phyloP scores from a whole-genome alignment of 495 filamentous ascomycete species.

The Penicillium herquei region DNA sequence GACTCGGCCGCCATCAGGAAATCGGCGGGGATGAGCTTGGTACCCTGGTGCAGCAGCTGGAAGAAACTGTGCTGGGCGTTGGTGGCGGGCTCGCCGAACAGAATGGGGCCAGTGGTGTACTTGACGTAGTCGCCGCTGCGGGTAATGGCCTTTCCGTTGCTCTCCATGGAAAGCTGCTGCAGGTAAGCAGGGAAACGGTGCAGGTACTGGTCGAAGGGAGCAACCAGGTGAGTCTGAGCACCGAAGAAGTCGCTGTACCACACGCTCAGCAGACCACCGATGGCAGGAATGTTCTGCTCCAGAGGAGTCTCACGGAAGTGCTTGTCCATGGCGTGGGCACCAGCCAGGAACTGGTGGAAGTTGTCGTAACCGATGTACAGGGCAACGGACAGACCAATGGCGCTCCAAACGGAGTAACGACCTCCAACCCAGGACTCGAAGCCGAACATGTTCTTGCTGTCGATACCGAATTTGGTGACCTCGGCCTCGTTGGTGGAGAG shows the following conservation, averaged over 20 bases:
- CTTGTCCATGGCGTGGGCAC: constrained; percentile 96
- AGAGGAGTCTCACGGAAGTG: constrained; percentile 91
- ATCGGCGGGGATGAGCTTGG: constrained; percentile 96
- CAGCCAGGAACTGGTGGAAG: constrained; percentile 94
- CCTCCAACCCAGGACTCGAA: constrained; percentile 98
- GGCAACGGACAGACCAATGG: constrained; percentile 91
- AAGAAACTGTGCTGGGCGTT: constrained; percentile 99
- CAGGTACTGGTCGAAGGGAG: constrained; percentile 98
- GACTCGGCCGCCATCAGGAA: constrained; percentile 95
- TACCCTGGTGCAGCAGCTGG: constrained; percentile 98
- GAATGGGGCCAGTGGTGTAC: constrained; percentile 91
- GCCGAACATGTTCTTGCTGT: constrained; percentile 97
- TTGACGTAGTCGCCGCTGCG: constrained; percentile 87
- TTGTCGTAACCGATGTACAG: constrained; percentile 96
- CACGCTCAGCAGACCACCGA: constrained; percentile 90
- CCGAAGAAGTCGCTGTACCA: constrained; percentile 99
- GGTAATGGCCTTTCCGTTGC: constrained; percentile 97
- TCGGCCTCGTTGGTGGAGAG: constrained; percentile 93
- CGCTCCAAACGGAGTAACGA: constrained; percentile 97
- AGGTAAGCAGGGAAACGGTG: constrained; percentile 99
- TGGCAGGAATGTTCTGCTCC: constrained; percentile 89
- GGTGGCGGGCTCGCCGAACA: constrained; percentile 97
- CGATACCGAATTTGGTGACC: constrained; percentile 97
- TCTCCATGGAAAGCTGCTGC: constrained; percentile 99
- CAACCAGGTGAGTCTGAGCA: constrained; percentile 94